Evolutionary conservation across 495 filamentous ascomycete species (phyloP).

Genomic region (Hypoxylon perforatum): DNA sequence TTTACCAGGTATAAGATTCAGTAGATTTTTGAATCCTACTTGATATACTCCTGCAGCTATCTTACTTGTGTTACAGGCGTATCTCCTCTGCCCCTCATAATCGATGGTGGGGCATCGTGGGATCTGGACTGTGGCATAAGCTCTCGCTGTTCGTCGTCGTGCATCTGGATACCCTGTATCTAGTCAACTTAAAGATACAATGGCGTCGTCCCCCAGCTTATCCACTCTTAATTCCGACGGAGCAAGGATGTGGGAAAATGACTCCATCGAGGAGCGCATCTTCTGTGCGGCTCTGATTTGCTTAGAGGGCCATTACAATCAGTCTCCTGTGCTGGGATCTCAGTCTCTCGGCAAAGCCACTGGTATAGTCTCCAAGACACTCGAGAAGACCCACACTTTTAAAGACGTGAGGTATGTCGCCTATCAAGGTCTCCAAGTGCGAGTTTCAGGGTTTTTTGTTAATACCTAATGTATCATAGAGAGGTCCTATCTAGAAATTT

Average conservation of each 20-base stretch:
- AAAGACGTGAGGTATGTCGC: conserved; percentile 64
- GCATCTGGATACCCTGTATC: too few relatives aligned
- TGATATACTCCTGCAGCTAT: too few relatives aligned
- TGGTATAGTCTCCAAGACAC: conserved; percentile 61
- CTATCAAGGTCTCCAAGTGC: conserved; percentile 43
- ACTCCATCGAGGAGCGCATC: conserved; percentile 64
- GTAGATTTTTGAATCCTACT: too few relatives aligned
- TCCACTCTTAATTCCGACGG: conserved; percentile 20
- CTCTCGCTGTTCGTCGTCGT: conserved; percentile 1
- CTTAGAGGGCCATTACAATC: conserved; percentile 66
- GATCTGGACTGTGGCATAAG: conserved; percentile 4
- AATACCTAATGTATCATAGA: conserved; percentile 53
- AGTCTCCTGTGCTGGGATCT: conserved; percentile 59
- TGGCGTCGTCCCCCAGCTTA: conserved; percentile 34
- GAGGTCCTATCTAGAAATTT: conserved; percentile 67
- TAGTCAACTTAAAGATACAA: background rate
- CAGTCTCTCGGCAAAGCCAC: conserved; percentile 60
- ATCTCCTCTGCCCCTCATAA: too few relatives aligned
- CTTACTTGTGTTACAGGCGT: background rate
- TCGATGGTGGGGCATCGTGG: conserved; percentile 9
- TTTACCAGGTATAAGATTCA: too few relatives aligned
- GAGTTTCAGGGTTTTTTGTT: conserved; percentile 49
- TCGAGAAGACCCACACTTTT: conserved; percentile 63
- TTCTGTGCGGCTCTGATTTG: conserved; percentile 64
- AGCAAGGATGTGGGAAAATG: conserved; percentile 32